Evolutionary conservation across 139 green algal species (phyloP).

Genomic region (Zygnema cylindricum): DNA sequence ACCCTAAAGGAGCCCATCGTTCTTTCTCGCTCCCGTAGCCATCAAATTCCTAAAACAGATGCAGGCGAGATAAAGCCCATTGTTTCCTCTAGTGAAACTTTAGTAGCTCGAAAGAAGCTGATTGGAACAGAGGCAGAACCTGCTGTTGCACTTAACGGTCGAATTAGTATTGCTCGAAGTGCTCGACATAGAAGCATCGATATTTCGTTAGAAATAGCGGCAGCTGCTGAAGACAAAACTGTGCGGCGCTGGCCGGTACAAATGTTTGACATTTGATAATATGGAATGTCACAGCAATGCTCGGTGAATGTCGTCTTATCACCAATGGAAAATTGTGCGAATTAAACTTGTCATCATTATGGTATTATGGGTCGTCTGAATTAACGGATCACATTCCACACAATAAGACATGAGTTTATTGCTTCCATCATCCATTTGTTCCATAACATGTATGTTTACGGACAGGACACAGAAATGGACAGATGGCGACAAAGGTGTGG

Average conservation of each 20-base stretch:
- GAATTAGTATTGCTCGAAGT: slow-evolving; percentile 56
- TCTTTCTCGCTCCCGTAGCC: slow-evolving; percentile 58
- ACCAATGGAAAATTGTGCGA: too few relatives aligned
- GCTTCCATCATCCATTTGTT: too few relatives aligned
- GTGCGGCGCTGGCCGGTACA: slow-evolving; percentile 25
- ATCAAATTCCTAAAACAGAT: not conserved
- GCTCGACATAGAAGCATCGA: slow-evolving; percentile 56
- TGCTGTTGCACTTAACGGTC: slow-evolving; percentile 11
- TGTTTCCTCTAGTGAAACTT: not conserved
- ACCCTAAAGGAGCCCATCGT: slow-evolving; percentile 64
- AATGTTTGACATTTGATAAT: slow-evolving; percentile 60
- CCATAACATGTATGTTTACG: too few relatives aligned
- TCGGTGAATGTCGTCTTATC: too few relatives aligned
- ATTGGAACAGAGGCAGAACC: not conserved
- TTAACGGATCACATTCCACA: too few relatives aligned
- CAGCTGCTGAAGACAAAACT: not conserved
- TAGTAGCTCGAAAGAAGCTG: not conserved
- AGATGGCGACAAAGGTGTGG: too few relatives aligned
- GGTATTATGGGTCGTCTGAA: too few relatives aligned
- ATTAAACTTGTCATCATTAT: too few relatives aligned
- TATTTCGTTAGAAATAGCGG: slow-evolving; percentile 50
- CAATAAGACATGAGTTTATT: too few relatives aligned
- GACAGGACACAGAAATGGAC: too few relatives aligned
- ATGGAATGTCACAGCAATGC: too few relatives aligned
- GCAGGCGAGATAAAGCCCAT: not conserved